phyloP scores from a whole-genome alignment of 495 filamentous ascomycete species.

The Talaromyces proteolyticus region DNA sequence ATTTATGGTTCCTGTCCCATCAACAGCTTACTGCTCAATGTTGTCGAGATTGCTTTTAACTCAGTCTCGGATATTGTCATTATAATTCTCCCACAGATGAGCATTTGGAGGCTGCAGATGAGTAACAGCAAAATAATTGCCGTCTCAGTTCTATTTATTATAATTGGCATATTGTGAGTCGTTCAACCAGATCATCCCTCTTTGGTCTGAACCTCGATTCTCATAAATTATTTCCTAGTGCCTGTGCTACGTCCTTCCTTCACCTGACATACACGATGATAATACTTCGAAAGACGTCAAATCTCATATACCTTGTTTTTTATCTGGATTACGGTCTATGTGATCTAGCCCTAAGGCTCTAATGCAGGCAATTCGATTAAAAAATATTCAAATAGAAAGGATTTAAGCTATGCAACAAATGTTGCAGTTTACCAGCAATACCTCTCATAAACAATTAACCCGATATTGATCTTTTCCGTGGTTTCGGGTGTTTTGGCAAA shows the following conservation, averaged over 20 bases:
- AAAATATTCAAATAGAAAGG: too few relatives aligned
- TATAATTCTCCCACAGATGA: constrained; percentile 28
- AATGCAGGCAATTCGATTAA: too few relatives aligned
- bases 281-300: neutral
- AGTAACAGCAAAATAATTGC: constrained; percentile 30
- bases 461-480: too few relatives aligned
- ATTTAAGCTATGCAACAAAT: too few relatives aligned
- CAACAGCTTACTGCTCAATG: constrained; percentile 13
- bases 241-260: constrained; percentile 11
- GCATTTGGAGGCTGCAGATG: constrained; percentile 32
- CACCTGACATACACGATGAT: constrained; percentile 13
- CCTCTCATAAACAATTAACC: too few relatives aligned
- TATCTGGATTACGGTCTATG: too few relatives aligned
- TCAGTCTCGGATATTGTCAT: constrained; percentile 30
- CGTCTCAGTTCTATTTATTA: constrained; percentile 37
- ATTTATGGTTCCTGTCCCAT: constrained; percentile 14
- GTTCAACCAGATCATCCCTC: too few relatives aligned
- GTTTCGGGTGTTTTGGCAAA: too few relatives aligned
- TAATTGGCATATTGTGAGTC: constrained; percentile 31
- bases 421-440: too few relatives aligned
- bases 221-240: constrained; percentile 3
- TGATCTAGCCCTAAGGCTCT: too few relatives aligned
- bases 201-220: neutral
- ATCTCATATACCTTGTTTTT: constrained; percentile 1
- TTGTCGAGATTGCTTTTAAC: constrained; percentile 25